Base-by-base conservation (phyloP, 495 filamentous ascomycete species). In the Bacidia rubella region DNA sequence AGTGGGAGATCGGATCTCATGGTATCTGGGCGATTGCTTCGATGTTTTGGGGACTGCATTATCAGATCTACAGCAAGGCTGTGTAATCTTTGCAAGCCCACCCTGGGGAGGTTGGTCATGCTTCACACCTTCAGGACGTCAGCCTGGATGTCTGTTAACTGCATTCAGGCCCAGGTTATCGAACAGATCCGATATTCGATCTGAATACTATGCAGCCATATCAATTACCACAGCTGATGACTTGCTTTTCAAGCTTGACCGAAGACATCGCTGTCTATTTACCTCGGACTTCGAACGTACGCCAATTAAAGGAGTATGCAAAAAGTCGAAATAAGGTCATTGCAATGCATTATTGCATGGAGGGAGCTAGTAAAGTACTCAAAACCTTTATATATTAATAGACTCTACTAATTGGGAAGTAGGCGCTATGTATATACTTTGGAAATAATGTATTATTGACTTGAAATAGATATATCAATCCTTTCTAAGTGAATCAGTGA, bases 91-190 rank as follows among this genome's bases (percentile, higher is more conserved):
- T 69, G 85, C 83, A 4, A 95, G 87, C 58, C 92, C 92, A 29
- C 92, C 92, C 0, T 98, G 92, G 92, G 92, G 92, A 54, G 92
- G 80, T 82, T 68, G 57, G 75, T 52, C n/a, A n/a, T n/a, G n/a
- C n/a, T n/a, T n/a, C n/a, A 7, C 42, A 0, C 26, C 35, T 10
- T 19, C 9, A 9, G 12, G 20, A n/a, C 1, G 39, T 22, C n/a
- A 5, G 29, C 29, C 15, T 35, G 29, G 15, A 15, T 35, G 7
- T 22, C 19, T 20, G 41, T 1, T 27, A 0, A 5, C 49, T 62
- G 35, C 9, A 47, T 53, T 48, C 48, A 84, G 80, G 92, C 1
- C 86, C 87, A 2, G 79, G 76, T 32, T 98, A 98, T 63, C 74
- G 74, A 21, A 79, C 75, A 4, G 80, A 86, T 50, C 66, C 81